A percentile compares a stretch with the other conserved stretches of the same genome.
phyloP scores from a whole-genome alignment of 352 stramenopile genomes.

The Pseudoperonospora humuli region DNA sequence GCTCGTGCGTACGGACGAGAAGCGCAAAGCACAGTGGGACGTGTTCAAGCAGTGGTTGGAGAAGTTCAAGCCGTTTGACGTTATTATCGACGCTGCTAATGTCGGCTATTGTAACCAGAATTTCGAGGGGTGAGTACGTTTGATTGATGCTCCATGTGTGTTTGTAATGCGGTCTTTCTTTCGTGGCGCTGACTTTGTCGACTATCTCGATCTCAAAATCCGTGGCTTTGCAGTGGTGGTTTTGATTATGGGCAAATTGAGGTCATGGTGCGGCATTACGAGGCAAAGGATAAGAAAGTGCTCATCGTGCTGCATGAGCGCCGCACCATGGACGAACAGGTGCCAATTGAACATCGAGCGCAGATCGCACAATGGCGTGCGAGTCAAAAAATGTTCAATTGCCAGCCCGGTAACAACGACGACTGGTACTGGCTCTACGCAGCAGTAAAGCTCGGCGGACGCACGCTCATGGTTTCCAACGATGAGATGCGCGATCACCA shows the following conservation, averaged over 20 bases:
- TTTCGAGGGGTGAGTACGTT: conserved; percentile 69
- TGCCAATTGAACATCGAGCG: conserved; percentile 61
- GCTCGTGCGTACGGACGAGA: conserved; percentile 69
- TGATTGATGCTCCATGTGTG: conserved; percentile 2
- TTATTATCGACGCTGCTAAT: conserved; percentile 97
- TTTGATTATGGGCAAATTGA: conserved; percentile 96
- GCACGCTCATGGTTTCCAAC: conserved; percentile 92
- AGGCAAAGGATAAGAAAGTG: conserved; percentile 76
- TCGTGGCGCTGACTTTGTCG: neutral
- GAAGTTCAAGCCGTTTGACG: conserved; percentile 75
- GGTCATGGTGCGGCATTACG: conserved; percentile 88
- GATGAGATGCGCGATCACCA: conserved; percentile 99
- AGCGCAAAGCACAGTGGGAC: conserved; percentile 63
- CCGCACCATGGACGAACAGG: conserved; percentile 86
- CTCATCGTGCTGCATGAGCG: conserved; percentile 94
- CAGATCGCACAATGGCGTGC: conserved; percentile 76
- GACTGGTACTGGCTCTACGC: conserved; percentile 99
- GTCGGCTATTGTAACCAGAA: conserved; percentile 98
- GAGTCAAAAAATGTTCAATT: conserved; percentile 87
- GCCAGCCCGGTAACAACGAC: conserved; percentile 94
- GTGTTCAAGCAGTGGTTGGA: conserved; percentile 79
- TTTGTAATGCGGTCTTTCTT: conserved; percentile 18
- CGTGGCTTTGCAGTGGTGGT: conserved; percentile 45
- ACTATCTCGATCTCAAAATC: conserved; percentile 12
- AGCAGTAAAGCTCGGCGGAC: conserved; percentile 73